phyloP scores from a whole-genome alignment of 1,139 yeast species.

The Candida sp. region DNA sequence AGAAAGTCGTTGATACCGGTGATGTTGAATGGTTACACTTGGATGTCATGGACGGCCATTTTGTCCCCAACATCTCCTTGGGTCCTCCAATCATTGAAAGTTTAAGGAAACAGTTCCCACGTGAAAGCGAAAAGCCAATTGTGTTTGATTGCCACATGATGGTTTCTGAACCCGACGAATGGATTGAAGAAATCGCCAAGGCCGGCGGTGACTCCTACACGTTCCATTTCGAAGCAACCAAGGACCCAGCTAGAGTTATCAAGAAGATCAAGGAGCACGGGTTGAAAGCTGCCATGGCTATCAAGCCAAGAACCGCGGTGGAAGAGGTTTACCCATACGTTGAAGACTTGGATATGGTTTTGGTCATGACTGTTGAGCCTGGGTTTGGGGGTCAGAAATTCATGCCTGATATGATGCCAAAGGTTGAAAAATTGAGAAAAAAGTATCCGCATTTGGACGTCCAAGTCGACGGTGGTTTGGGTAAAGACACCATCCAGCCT shows the following conservation, averaged over 20 bases:
- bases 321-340: slow-evolving; percentile 81
- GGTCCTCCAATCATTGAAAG: slow-evolving; percentile 91
- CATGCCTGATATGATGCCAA: slow-evolving; percentile 96
- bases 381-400: slow-evolving; percentile 99
- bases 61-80: slow-evolving; percentile 94
- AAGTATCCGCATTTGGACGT: slow-evolving; percentile 82
- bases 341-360: slow-evolving; percentile 85
- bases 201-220: slow-evolving; percentile 98
- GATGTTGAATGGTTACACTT: slow-evolving; percentile 96
- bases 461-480: slow-evolving; percentile 98
- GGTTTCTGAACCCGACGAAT: slow-evolving; percentile 94
- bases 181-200: slow-evolving; percentile 93
- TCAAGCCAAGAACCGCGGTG: slow-evolving; percentile 93
- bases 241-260: slow-evolving; percentile 77
- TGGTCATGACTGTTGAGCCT: slow-evolving; percentile 98
- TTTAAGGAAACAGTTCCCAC: slow-evolving; percentile 78
- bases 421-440: slow-evolving; percentile 76
- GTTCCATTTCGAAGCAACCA: slow-evolving; percentile 94
- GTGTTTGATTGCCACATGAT: slow-evolving; percentile 99
- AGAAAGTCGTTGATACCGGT: slow-evolving; percentile 68
- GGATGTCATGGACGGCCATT: slow-evolving; percentile 99
- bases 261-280: slow-evolving; percentile 77
- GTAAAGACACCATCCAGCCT: slow-evolving; percentile 76
- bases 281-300: slow-evolving; percentile 94
- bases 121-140: slow-evolving; percentile 47